Evolutionary conservation across 2,329 filamentous ascomycete genomes (phyloP).

Genomic region (Paraconiothyrium brasiliense): DNA sequence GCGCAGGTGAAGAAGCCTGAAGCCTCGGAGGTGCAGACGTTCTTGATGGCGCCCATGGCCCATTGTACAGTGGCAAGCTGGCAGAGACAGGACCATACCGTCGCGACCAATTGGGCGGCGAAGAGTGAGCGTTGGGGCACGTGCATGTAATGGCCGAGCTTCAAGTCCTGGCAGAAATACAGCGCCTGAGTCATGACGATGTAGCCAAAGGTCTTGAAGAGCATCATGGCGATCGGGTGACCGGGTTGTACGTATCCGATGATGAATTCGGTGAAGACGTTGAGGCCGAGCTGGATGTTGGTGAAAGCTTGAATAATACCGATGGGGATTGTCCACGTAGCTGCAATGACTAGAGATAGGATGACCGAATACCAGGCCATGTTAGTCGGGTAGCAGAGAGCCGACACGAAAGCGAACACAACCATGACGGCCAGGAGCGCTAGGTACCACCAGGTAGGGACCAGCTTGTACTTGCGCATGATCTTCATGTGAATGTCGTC

Average conservation of each 20-base stretch:
- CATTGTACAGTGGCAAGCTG: slow-evolving; percentile 16
- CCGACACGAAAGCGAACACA: slow-evolving; percentile 58
- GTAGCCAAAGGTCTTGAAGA: slow-evolving; percentile 40
- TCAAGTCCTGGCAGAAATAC: slow-evolving; percentile 11
- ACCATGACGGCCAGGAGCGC: slow-evolving; percentile 59
- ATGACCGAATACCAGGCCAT: slow-evolving; percentile 76
- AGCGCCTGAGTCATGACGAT: slow-evolving; percentile 20
- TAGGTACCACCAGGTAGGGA: slow-evolving; percentile 67
- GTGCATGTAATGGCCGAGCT: slow-evolving; percentile 55
- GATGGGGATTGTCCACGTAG: slow-evolving; percentile 39
- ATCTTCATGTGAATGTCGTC: slow-evolving; percentile 60
- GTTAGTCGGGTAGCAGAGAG: slow-evolving; percentile 69
- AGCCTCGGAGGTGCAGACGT: slow-evolving; percentile 2
- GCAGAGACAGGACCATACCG: slow-evolving; percentile 43
- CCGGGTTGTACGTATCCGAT: slow-evolving; percentile 78
- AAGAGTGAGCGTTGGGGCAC: slow-evolving; percentile 62
- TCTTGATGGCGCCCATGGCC: slow-evolving; percentile 12
- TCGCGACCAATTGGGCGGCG: slow-evolving; percentile 61
- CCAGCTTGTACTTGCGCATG: slow-evolving; percentile 66
- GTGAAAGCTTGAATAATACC: slow-evolving; percentile 62
- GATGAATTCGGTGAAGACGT: slow-evolving; percentile 64
- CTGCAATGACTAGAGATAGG: slow-evolving; percentile 68
- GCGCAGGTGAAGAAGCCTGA: slow-evolving; percentile 67
- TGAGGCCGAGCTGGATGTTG: slow-evolving; percentile 73
- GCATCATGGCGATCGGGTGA: slow-evolving; percentile 74